Conservation (phyloP, 257 asterid species). For the Solanum megistacrolobum region DNA sequence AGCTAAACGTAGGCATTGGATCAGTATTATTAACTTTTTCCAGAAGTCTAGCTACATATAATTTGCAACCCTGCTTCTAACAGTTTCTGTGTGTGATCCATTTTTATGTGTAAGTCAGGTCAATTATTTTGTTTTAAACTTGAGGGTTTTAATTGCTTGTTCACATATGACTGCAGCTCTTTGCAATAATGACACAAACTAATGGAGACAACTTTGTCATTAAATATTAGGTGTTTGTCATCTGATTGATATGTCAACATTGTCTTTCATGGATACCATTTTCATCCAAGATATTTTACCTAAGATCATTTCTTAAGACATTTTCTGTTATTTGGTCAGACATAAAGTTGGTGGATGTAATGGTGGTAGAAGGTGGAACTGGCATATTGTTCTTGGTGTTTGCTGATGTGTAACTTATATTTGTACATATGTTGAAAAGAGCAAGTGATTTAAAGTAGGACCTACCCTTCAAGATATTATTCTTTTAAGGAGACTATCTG, state of each 20-base stretch:
- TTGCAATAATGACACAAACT: neutral
- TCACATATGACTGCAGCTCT: neutral
- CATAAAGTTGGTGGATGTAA: neutral
- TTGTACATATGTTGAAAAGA: neutral
- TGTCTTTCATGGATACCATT: neutral
- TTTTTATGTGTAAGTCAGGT: neutral
- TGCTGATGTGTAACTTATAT: neutral
- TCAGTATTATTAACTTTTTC: slow-evolving; percentile 23
- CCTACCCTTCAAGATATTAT: neutral
- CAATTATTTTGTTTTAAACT: neutral
- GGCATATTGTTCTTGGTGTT: neutral
- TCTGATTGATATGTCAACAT: neutral
- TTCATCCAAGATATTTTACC: neutral
- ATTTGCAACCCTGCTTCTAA: neutral
- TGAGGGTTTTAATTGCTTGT: neutral
- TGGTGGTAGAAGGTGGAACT: neutral
- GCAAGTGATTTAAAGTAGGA: neutral
- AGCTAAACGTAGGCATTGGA: slow-evolving; percentile 93
- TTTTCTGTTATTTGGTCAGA: neutral
- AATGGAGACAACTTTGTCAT: neutral
- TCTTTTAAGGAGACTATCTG: neutral
- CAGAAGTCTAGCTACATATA: neutral
- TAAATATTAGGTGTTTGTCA: neutral
- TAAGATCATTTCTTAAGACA: neutral
- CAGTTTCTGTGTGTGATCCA: neutral